phyloP scores from a whole-genome alignment of 805 yeast species.

The Cyberlindnera japonica region DNA sequence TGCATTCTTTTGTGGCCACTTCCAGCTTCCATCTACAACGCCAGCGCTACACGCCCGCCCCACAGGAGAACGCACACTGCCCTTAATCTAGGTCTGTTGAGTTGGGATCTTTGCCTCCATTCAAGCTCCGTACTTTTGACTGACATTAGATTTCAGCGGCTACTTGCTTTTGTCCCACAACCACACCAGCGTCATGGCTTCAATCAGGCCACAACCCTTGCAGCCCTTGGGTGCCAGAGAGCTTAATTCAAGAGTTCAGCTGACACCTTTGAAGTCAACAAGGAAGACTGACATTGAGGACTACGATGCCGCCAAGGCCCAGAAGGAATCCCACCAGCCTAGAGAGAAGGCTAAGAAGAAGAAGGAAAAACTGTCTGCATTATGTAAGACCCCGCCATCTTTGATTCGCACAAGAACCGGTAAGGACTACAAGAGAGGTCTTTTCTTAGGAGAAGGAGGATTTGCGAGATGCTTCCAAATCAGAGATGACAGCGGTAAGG shows the following conservation, averaged over 20 bases:
- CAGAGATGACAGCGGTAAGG: conserved; percentile 81
- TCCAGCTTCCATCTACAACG: conserved; percentile 1
- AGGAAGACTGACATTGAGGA: conserved; percentile 22
- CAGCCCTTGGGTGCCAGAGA: conserved; percentile 36
- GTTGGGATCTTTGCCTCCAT: too few relatives aligned
- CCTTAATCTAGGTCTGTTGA: too few relatives aligned
- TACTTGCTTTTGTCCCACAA: conserved; percentile 6
- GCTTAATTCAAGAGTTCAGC: conserved; percentile 30
- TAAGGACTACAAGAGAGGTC: conserved; percentile 85
- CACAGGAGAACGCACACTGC: too few relatives aligned
- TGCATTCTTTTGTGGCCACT: conserved; percentile 1
- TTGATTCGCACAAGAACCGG: conserved; percentile 84
- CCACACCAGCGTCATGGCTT: conserved; percentile 24
- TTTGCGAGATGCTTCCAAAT: conserved; percentile 98
- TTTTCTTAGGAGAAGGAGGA: conserved; percentile 95
- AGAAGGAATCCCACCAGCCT: conserved; percentile 21
- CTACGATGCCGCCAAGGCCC: conserved; percentile 12
- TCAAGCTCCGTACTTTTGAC: too few relatives aligned
- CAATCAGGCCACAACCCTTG: conserved; percentile 36
- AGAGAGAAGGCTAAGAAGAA: conserved; percentile 53
- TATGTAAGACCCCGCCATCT: conserved; percentile 96
- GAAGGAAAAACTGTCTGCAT: conserved; percentile 83
- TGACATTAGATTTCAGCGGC: too few relatives aligned
- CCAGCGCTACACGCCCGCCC: not conserved
- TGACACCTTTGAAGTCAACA: conserved; percentile 30